These are phyloP conservation scores for Sarocladiaceae sp. DNA, from an alignment of 2,329 filamentous ascomycete species.

Conservation along the genomic window DNA sequence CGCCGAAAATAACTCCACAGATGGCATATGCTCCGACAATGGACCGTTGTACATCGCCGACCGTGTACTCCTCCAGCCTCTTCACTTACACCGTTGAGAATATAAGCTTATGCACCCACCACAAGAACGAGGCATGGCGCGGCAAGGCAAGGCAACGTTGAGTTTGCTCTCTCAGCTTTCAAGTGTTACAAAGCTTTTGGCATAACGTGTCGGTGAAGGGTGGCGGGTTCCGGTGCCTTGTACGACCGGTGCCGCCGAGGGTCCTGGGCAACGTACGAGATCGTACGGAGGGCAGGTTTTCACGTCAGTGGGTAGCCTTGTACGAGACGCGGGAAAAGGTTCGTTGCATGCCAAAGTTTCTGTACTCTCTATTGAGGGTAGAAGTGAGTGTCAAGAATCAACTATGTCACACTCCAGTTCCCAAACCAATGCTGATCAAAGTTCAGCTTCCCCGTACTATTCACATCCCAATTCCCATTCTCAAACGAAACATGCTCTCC, in stretches of 20 bases:
- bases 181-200: background rate
- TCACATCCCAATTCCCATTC: constrained; percentile 12
- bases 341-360: too few species aligned
- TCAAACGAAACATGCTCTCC: constrained; percentile 14
- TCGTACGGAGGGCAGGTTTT: too few species aligned
- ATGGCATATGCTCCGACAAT: too few species aligned
- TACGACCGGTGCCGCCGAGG: background rate
- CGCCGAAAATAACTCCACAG: too few species aligned
- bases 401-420: constrained; percentile 11
- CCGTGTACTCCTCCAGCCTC: too few species aligned
- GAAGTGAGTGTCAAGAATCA: too few species aligned
- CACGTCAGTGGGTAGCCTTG: too few species aligned
- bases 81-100: background rate
- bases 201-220: background rate
- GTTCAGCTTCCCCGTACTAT: constrained; percentile 11
- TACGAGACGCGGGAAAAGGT: too few species aligned
- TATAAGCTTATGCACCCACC: background rate
- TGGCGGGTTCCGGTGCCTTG: background rate
- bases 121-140: background rate
- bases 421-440: constrained; percentile 14
- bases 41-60: too few species aligned
- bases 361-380: too few species aligned
- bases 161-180: background rate
- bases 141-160: background rate
- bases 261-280: too few species aligned